Evolutionary conservation across 1,284 basidiomycete genomes (phyloP).

Genomic region (Trichosporon ovoides): DNA sequence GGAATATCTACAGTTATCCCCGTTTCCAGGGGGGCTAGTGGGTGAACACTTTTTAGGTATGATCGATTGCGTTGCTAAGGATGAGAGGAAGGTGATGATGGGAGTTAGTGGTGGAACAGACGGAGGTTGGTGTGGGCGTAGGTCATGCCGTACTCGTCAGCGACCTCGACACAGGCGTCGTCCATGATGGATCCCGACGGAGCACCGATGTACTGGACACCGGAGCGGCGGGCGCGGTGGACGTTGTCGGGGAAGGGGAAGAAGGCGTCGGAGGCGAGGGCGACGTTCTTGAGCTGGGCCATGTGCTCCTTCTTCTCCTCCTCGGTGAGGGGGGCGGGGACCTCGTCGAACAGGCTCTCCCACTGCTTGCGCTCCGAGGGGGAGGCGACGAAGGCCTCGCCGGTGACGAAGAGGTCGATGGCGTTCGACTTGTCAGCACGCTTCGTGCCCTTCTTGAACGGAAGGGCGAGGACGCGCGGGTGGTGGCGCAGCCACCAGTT

Average conservation of each 20-base stretch:
- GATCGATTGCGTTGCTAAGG: neutral
- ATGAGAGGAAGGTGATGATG: neutral
- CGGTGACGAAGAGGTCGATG: conserved; percentile 93
- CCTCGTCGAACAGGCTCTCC: conserved; percentile 78
- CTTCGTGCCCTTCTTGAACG: conserved; percentile 97
- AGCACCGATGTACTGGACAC: conserved; percentile 87
- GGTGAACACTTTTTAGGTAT: neutral
- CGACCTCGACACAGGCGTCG: conserved; percentile 85
- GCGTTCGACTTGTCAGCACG: conserved; percentile 94
- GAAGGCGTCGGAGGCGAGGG: conserved; percentile 94
- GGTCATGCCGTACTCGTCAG: conserved; percentile 81
- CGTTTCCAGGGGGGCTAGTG: neutral
- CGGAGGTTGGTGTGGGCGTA: conserved; percentile 74
- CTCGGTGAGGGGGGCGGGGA: conserved; percentile 63
- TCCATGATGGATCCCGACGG: conserved; percentile 98
- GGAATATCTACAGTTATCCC: neutral
- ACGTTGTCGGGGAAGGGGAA: conserved; percentile 99
- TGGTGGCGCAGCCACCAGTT: conserved; percentile 99
- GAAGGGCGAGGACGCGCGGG: conserved; percentile 60
- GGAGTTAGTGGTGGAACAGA: conserved; percentile 24
- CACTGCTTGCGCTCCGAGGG: conserved; percentile 84
- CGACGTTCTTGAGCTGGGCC: conserved; percentile 69
- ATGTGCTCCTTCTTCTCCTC: conserved; percentile 73
- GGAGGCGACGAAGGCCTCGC: conserved; percentile 68
- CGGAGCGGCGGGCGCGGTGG: conserved; percentile 83